phyloP scores from a whole-genome alignment of 2,329 filamentous ascomycete species.

The Fusarium piperis region DNA sequence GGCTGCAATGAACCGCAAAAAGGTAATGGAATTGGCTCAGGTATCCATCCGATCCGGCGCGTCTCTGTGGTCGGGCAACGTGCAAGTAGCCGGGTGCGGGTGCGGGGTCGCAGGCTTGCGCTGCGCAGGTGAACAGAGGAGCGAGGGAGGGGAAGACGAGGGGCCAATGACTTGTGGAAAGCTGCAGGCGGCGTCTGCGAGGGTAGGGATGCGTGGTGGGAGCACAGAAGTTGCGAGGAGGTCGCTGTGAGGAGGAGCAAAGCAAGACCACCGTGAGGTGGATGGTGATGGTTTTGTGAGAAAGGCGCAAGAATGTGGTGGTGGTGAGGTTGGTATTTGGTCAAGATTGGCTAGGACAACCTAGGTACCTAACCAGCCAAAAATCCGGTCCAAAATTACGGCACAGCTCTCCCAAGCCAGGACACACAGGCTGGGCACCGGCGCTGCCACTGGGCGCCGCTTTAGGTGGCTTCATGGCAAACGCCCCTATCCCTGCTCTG shows the following conservation, averaged over 20 bases:
- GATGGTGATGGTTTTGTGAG: constrained; percentile 25
- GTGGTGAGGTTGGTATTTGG: constrained; percentile 24
- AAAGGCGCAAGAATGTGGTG: constrained; percentile 18
- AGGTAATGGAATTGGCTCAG: constrained; percentile 27
- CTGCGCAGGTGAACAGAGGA: constrained; percentile 12
- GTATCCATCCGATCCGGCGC: constrained; percentile 21
- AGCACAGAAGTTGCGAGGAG: background rate
- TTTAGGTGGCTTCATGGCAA: background rate
- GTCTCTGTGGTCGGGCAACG: constrained; percentile 17
- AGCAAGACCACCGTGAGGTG: constrained; percentile 23
- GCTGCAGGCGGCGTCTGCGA: constrained; percentile 9
- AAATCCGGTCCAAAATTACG: constrained; percentile 15
- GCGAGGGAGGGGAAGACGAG: constrained; percentile 19
- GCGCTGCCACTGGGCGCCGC: constrained; percentile 15
- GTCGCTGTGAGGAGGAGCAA: constrained; percentile 4
- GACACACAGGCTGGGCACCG: constrained; percentile 4
- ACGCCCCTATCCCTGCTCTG: background rate
- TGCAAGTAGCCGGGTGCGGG: constrained; percentile 22
- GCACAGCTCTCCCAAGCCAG: constrained; percentile 4
- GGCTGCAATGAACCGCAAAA: constrained; percentile 21
- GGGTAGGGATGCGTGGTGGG: background rate
- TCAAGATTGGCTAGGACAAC: background rate
- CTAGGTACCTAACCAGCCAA: background rate
- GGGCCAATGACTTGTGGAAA: constrained; percentile 31
- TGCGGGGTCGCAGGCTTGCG: constrained; percentile 34